Evolutionary conservation across 2,329 filamentous ascomycete genomes (phyloP).

Genomic region (Acephala macrosclerotiorum): DNA sequence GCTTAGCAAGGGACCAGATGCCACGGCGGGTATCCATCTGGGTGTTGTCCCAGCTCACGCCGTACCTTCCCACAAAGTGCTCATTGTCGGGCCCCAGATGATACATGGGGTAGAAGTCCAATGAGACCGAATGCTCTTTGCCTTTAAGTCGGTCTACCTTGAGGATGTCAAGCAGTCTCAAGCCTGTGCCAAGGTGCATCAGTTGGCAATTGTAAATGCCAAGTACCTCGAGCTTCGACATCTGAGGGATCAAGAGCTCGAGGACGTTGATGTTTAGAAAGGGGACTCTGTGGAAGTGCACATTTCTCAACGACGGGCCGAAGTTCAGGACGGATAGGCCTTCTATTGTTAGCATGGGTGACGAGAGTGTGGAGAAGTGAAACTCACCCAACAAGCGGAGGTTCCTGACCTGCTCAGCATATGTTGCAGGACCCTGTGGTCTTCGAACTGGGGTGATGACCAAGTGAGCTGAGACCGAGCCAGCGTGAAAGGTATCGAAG

Average conservation of each 20-base stretch:
- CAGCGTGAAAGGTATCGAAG: slow-evolving; percentile 8
- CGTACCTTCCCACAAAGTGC: slow-evolving; percentile 30
- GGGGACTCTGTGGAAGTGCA: slow-evolving; percentile 40
- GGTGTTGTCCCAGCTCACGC: slow-evolving; percentile 41
- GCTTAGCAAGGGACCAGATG: slow-evolving; percentile 36
- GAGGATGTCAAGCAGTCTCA: slow-evolving; percentile 38
- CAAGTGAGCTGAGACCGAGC: slow-evolving; percentile 21
- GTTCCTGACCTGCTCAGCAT: slow-evolving; percentile 28
- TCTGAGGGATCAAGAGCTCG: slow-evolving; percentile 36
- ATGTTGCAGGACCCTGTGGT: slow-evolving; percentile 14
- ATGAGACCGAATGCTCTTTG: slow-evolving; percentile 32
- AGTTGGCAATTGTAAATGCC: slow-evolving; percentile 41
- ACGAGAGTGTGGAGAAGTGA: background rate
- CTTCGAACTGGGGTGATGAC: slow-evolving; percentile 29
- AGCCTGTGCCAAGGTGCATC: slow-evolving; percentile 36
- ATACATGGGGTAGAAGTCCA: slow-evolving; percentile 41
- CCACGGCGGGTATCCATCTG: slow-evolving; percentile 27
- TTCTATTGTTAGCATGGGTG: slow-evolving; percentile 17
- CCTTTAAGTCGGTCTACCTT: slow-evolving; percentile 29
- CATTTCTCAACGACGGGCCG: slow-evolving; percentile 30
- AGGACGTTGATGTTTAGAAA: slow-evolving; percentile 37
- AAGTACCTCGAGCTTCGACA: slow-evolving; percentile 36
- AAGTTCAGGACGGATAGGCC: slow-evolving; percentile 34
- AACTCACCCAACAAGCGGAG: slow-evolving; percentile 34
- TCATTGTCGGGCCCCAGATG: slow-evolving; percentile 31